Base-by-base conservation (phyloP, 108 stramenopile genomes). In the Cyclotella atomus region DNA sequence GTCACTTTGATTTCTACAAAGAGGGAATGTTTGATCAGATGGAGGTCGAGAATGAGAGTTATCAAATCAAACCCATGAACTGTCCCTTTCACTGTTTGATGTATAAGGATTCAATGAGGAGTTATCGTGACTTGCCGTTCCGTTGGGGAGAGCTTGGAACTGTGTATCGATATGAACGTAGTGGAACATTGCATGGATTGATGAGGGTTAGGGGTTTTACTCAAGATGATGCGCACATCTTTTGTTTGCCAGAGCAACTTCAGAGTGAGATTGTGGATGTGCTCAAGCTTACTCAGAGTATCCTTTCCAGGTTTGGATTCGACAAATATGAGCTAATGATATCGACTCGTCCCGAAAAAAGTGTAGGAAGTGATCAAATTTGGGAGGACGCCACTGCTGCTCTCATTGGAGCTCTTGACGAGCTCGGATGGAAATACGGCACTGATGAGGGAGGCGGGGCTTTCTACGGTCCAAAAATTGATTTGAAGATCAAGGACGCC, bases 1-100 rank as follows among this genome's bases (percentile, higher is more conserved):
- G 99, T 14, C 99, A 99, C 76, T 96, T 86, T 76, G 97, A 98
- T 69, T 97, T 98, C 76, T 99, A 99, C 88, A 60, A 79, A 28
- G 87, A 97, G 44, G 97, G 97, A 65, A 99, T 99, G 99, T 99
- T 98, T 75, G 93, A 98, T 69, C 96, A 95, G 76, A 98, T 98
- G 96, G 93, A 97, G 24, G 97, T 98, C 5, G 98, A 98, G 79
- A 89, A 94, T 46, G 96, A 97, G 61, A 64, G 84, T 47, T 98
- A 96, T 73, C 98, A 98, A 81, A 91, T 98, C 84, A 98, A 98
- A 85, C 99, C 99, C 23, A 99, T 99, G 99, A 99, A 99, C 85
- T 99, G 99, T 79, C 99, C 99, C 7, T 98, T 98, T 75, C 99
- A 99, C 84, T 98, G 98, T 83, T 83, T 99, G 43, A 97, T 99